These are phyloP conservation scores for Paraphoma sp. DNA, from an alignment of 2,329 filamentous ascomycete species.

Conservation along the genomic window DNA sequence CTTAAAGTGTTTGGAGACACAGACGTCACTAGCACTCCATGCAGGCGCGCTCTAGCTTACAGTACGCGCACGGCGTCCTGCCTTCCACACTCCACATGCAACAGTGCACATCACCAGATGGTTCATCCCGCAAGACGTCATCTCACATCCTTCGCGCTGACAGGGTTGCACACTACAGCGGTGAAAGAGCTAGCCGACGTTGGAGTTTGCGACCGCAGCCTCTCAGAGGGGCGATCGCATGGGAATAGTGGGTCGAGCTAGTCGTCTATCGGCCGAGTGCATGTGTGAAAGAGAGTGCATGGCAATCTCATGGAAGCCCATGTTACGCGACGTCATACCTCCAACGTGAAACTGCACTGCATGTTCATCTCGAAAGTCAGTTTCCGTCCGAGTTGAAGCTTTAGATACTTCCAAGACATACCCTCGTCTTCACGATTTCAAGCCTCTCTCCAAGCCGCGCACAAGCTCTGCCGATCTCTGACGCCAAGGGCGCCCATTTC, in stretches of 20 bases:
- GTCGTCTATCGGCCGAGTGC: constrained; percentile 7
- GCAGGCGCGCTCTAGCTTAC: not conserved
- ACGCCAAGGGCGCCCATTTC: constrained; percentile 16
- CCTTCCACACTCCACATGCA: not conserved
- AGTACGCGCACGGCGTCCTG: not conserved
- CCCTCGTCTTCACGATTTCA: not conserved
- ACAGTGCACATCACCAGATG: constrained; percentile 13
- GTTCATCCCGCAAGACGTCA: constrained; percentile 16
- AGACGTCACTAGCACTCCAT: not conserved
- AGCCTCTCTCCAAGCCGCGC: constrained; percentile 11
- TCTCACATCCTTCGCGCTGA: constrained; percentile 14
- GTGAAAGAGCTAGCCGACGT: constrained; percentile 8
- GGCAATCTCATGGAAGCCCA: not conserved
- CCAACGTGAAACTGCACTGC: not conserved
- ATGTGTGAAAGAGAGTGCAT: not conserved
- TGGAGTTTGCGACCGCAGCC: constrained; percentile 6
- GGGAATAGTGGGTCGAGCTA: constrained; percentile 19
- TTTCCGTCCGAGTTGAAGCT: not conserved
- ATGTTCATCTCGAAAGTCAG: not conserved
- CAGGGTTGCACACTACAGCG: constrained; percentile 13
- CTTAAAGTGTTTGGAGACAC: not conserved
- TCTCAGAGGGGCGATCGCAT: constrained; percentile 14
- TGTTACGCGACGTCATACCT: not conserved
- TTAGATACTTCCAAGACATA: constrained; percentile 3
- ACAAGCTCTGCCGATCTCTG: constrained; percentile 16